Conservation (phyloP, 1,284 basidiomycete genomes). For the Pascua sp. region DNA sequence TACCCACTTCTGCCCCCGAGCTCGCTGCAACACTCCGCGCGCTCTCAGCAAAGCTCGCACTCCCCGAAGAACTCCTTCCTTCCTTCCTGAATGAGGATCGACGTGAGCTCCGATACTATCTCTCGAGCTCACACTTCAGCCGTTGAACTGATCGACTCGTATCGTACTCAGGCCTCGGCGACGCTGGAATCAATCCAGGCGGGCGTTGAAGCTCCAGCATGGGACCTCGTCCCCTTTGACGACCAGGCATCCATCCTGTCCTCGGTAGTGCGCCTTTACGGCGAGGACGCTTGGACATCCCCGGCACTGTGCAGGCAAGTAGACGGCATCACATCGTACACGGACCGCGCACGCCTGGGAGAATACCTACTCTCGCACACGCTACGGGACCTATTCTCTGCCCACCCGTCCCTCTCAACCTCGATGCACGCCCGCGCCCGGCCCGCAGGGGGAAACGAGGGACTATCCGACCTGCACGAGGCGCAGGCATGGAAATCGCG, state of each 20-base stretch:
- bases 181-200: constrained; percentile 15
- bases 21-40: constrained; percentile 13
- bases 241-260: constrained; percentile 24
- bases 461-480: constrained; percentile 35
- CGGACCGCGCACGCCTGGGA: constrained; percentile 10
- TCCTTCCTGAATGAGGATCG: constrained; percentile 23
- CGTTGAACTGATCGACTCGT: constrained; percentile 3
- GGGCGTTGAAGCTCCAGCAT: constrained; percentile 9
- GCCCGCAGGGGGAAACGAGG: constrained; percentile 20
- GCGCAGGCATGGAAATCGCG: constrained; percentile 45
- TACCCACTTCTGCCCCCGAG: constrained; percentile 9
- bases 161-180: constrained; percentile 9
- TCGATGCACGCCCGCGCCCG: constrained; percentile 6
- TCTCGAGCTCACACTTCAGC: constrained; percentile 10
- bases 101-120: constrained; percentile 11
- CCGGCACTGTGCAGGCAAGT: constrained; percentile 13
- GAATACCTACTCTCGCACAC: constrained; percentile 20
- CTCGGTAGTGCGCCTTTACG: constrained; percentile 27
- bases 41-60: constrained; percentile 18
- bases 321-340: constrained; percentile 20
- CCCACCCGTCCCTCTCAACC: constrained; percentile 28
- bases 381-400: constrained; percentile 27
- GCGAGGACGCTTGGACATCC: constrained; percentile 32
- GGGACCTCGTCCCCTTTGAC: constrained; percentile 21
- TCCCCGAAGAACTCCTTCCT: constrained; percentile 29